Evolutionary conservation across 345 rosid genomes (phyloP).

Genomic region (Brassica cretica): DNA sequence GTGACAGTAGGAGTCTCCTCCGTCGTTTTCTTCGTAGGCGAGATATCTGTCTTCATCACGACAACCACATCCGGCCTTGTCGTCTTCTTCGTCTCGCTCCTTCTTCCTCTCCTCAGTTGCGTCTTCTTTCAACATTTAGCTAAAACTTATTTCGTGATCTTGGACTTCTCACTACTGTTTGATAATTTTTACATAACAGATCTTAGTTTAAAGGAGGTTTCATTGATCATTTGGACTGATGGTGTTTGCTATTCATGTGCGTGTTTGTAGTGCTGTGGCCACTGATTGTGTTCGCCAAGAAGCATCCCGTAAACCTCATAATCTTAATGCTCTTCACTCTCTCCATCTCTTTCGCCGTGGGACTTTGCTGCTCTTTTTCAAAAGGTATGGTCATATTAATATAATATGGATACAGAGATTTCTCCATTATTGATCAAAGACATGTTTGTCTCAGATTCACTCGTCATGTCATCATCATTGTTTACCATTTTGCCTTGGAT

Average conservation of each 20-base stretch:
- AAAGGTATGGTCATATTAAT: conserved; percentile 43
- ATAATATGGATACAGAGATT: not conserved
- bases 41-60: conserved; percentile 47
- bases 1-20: conserved; percentile 48
- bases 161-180: not conserved
- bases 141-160: not conserved
- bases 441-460: not conserved
- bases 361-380: conserved; percentile 57
- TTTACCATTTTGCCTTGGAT: not conserved
- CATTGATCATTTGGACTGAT: not conserved
- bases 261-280: conserved; percentile 53
- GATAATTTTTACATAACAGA: too few species aligned
- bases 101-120: conserved; percentile 48
- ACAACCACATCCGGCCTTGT: conserved; percentile 41
- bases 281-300: conserved; percentile 45
- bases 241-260: not conserved
- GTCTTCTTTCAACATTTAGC: not conserved
- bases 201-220: too few species aligned
- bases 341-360: conserved; percentile 48
- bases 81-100: conserved; percentile 38
- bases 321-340: conserved; percentile 57
- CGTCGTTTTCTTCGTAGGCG: conserved; percentile 41
- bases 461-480: not conserved
- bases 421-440: not conserved
- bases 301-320: conserved; percentile 58